phyloP scores from a whole-genome alignment of 805 yeast species.

The Candida argentea region DNA sequence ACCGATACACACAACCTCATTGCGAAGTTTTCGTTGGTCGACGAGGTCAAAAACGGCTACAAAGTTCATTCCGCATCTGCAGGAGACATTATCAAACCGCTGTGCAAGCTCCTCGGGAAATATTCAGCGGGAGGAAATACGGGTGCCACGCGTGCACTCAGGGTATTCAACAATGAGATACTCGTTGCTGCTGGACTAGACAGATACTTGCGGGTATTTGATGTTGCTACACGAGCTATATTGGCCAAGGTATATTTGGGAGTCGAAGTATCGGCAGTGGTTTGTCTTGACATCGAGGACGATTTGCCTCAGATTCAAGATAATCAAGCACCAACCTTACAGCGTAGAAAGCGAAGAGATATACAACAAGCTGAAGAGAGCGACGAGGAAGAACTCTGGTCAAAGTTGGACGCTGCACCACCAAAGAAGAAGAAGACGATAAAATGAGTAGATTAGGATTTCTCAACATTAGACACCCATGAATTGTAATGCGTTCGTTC shows the following conservation, averaged over 20 bases:
- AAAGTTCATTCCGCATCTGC: conserved; percentile 32
- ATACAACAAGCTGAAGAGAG: conserved; percentile 15
- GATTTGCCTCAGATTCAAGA: conserved; percentile 20
- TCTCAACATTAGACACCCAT: no score
- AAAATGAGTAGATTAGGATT: no score
- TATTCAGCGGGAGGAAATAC: conserved; percentile 39
- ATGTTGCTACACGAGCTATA: conserved; percentile 45
- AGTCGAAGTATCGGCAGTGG: conserved; percentile 49
- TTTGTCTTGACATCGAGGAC: conserved; percentile 40
- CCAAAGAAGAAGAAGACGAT: conserved; percentile 23
- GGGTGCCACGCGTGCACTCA: conserved; percentile 70
- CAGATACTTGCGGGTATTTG: conserved; percentile 72
- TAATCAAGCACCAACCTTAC: conserved; percentile 5
- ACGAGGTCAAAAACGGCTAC: conserved; percentile 25
- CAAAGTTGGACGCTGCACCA: conserved; percentile 25
- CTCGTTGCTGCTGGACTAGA: conserved; percentile 80
- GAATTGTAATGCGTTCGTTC: neutral
- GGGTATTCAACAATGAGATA: conserved; percentile 26
- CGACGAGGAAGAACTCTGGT: conserved; percentile 31
- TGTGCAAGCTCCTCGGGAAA: conserved; percentile 54
- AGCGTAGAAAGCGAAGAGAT: conserved; percentile 15
- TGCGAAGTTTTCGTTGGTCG: conserved; percentile 36
- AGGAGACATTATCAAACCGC: conserved; percentile 34
- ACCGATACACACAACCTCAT: conserved; percentile 65
- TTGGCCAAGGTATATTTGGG: conserved; percentile 70